Evolutionary conservation across 805 yeast species (phyloP), one percentile per base, ranked within the genome.

Genomic region (Candida patagonica): DNA sequence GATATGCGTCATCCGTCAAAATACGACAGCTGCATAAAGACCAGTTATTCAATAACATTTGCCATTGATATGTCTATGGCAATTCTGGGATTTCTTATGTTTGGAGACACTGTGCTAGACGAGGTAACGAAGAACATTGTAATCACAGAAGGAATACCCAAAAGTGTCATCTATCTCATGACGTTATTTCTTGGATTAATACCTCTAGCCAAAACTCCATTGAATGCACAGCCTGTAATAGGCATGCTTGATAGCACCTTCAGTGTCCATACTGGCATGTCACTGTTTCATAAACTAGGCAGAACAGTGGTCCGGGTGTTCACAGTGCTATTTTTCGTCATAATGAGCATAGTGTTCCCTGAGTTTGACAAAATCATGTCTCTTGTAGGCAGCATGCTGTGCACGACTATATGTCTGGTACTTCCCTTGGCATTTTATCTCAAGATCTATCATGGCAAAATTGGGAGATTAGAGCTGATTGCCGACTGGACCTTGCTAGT

Each of bases 281-380:
- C 43, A 2, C 5, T 31, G 24, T 27, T 33, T 13, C 23, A 29
- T 4, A 13, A 30, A 27, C 25, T 50, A 6, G 37, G 24, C 31
- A 44, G 54, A 22, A 24, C 50, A 4, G n/a, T 45, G 13, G 62
- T 66, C 39, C 63, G 73, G 27, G 24, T 73, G 4, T 26, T 59
- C 0, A 76, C 82, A n/a, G 80, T 81, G 52, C 58, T 69, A 0
- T 37, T 69, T 4, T 73, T 83, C 41, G 78, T 82, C 17, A 42
- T 63, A 3, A 60, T 80, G 37, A 77, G 94, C 0, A 68, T 81
- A 22, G 37, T 75, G 12, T 70, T 84, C 55, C 89, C 92, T 3
- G 80, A 77, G 40, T 87, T 87, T 56, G 96, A 86, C 53, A 74
- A 74, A 49, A 70, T 87, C 38, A 79, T 87, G 60, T 84, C 94